Evolutionary conservation across 1,284 basidiomycete species (phyloP), one percentile per base, ranked within the genome.

Genomic region (Leucoagaricus sp.): DNA sequence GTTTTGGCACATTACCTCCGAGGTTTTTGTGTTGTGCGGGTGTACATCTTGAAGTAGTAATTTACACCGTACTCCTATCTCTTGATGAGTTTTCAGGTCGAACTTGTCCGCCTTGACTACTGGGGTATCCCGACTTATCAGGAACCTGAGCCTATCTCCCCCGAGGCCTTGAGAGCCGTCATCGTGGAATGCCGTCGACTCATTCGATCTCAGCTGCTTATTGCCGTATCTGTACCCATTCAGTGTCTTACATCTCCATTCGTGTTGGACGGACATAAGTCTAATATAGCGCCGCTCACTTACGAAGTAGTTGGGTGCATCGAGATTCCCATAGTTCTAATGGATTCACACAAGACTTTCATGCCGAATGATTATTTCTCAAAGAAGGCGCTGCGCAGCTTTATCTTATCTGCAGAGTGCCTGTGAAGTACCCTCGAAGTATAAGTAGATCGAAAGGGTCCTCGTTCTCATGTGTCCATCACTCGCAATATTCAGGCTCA

Each of bases 1-100:
- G 29, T 10, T 47, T 54, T 54, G 52, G 47, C 52, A 54, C 34
- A 40, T 54, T 54, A 36, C 17, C 23, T 34, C 52, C 52, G 52
- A 54, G 44, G 52, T 54, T 54, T 40, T 21, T 3, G 21, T n/a
- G n/a, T n/a, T n/a, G n/a, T n/a, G 42, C 36, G 10, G 3, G 6
- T 31, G 19, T 31, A 26, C 10, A 28, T 53, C 23, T 53, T 26
- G 21, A 44, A 17, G 29, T 21, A 19, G 41, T 26, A 44, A 28
- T 23, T 44, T 36, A 21, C 33, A 19, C 17, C 23, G 31, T 19
- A 12, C 8, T 21, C 17, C 9, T 41, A 53, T 46, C 52, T 47
- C 26, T 40, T 47, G 52, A 48, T 48, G 44, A 19, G 23, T 25
- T 47, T 29, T 34, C 33, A 23, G 31, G 34, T n/a, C 31, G 29